A percentile compares a stretch with the other conserved stretches of the same genome.
Conservation (phyloP, 108 stramenopile genomes). For the Skeletonema marinoi region DNA sequence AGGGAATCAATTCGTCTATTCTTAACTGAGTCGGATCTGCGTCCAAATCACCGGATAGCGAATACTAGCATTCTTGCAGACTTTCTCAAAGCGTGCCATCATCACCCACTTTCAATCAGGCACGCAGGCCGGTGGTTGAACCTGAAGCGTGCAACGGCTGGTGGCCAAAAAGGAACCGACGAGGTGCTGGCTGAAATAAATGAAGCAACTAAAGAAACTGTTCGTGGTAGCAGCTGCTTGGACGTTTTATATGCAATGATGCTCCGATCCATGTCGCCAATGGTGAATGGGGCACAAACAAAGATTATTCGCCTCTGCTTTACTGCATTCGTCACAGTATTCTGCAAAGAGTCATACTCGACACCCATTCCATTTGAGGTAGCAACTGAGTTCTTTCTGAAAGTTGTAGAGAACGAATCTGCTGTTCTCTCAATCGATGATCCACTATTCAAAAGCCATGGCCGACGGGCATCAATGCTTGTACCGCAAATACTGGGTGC, state of each 20-base stretch:
- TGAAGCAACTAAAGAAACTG: conserved; percentile 6
- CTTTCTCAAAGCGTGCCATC: conserved; percentile 64
- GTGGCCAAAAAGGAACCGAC: conserved; percentile 69
- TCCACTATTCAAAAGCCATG: conserved; percentile 61
- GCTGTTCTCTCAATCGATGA: conserved; percentile 46
- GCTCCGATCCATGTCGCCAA: conserved; percentile 70
- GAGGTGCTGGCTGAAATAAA: conserved; percentile 58
- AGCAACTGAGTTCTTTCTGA: conserved; percentile 63
- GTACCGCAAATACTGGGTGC: conserved; percentile 76
- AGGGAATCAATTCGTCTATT: conserved; percentile 64
- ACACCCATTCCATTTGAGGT: conserved; percentile 60
- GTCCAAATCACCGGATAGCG: conserved; percentile 53
- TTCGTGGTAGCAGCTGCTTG: conserved; percentile 8
- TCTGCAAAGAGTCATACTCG: conserved; percentile 55
- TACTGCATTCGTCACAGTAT: conserved; percentile 66
- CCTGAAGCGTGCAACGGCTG: conserved; percentile 72
- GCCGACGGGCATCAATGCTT: conserved; percentile 65
- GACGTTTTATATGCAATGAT: conserved; percentile 78
- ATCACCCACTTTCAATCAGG: conserved; percentile 79
- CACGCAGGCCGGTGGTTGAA: conserved; percentile 76
- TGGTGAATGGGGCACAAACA: conserved; percentile 68
- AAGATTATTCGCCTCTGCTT: conserved; percentile 76
- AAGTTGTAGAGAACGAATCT: conserved; percentile 48
- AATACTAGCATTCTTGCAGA: conserved; percentile 48
- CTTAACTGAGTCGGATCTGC: conserved; percentile 66